These are phyloP conservation scores for Dictyostelium citrinum DNA, from an alignment of 78 protist genomes.

Conservation along the genomic window DNA sequence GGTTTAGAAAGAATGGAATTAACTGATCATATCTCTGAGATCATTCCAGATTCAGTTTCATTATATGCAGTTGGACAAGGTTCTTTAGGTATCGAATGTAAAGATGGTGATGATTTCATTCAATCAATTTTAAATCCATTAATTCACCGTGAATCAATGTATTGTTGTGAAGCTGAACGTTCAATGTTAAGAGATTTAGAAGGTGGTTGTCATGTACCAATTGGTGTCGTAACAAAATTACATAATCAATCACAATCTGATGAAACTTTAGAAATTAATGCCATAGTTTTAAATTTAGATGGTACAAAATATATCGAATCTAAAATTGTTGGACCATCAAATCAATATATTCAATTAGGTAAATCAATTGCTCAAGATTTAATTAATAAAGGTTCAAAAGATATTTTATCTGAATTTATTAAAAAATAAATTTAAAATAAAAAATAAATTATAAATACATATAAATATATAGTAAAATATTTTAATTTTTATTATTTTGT, in stretches of 20 bases:
- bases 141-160: slow-evolving; percentile 19
- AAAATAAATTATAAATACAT: not conserved
- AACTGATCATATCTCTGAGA: slow-evolving; percentile 31
- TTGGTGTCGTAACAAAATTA: slow-evolving; percentile 65
- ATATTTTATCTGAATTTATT: slow-evolving; percentile 20
- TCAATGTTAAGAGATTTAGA: slow-evolving; percentile 73
- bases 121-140: slow-evolving; percentile 7
- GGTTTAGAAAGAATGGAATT: slow-evolving; percentile 83
- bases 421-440: not conserved
- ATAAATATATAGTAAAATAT: not conserved
- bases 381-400: slow-evolving; percentile 47
- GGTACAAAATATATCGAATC: slow-evolving; percentile 39
- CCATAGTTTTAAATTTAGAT: slow-evolving; percentile 69
- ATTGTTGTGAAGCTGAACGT: slow-evolving; percentile 73
- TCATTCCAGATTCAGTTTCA: slow-evolving; percentile 42
- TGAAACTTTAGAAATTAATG: not conserved
- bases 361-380: slow-evolving; percentile 15
- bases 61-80: slow-evolving; percentile 90
- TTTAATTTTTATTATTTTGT: not conserved
- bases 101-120: slow-evolving; percentile 28
- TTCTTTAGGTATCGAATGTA: slow-evolving; percentile 83
- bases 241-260: not conserved
- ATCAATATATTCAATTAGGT: not conserved
- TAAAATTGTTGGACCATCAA: not conserved
- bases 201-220: slow-evolving; percentile 90